Conservation (phyloP, 371 early-diverging fungal species). For the Zychaea mexicana region DNA sequence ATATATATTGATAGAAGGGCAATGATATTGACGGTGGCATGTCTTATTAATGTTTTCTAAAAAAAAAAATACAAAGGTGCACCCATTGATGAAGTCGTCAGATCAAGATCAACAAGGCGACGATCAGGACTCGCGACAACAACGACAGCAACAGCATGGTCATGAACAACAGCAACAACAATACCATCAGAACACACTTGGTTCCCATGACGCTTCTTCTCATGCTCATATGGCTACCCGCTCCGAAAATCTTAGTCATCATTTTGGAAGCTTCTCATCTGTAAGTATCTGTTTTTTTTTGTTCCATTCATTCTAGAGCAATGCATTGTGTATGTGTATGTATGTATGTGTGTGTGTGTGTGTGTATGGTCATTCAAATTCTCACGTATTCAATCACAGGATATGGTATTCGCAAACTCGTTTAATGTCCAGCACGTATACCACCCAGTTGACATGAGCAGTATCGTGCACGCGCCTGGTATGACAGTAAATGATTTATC, state of each 20-base stretch:
- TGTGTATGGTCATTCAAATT: background rate
- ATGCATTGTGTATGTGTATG: no score
- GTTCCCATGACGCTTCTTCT: background rate
- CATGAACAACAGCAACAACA: background rate
- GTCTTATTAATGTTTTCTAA: no score
- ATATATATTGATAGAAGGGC: background rate
- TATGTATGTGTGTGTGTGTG: no score
- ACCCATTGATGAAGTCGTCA: no score
- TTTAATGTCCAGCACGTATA: conserved; percentile 7
- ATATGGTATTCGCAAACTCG: background rate
- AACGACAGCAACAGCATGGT: background rate
- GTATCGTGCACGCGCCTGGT: background rate
- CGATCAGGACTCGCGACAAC: background rate
- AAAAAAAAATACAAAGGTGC: no score
- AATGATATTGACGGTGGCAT: no score
- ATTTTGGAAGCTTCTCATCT: conserved; percentile 1
- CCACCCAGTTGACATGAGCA: background rate
- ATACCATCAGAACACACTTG: background rate
- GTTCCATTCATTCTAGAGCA: no score
- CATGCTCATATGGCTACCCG: background rate
- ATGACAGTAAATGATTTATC: conserved; percentile 1
- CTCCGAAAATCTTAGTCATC: conserved; percentile 2
- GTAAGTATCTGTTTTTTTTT: no score
- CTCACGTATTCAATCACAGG: background rate
- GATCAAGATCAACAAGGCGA: conserved; percentile 6